A percentile compares a stretch with the other conserved stretches of the same genome.
Conservation (phyloP, 202 grass and related monocot genomes). For the Digitaria exilis region DNA sequence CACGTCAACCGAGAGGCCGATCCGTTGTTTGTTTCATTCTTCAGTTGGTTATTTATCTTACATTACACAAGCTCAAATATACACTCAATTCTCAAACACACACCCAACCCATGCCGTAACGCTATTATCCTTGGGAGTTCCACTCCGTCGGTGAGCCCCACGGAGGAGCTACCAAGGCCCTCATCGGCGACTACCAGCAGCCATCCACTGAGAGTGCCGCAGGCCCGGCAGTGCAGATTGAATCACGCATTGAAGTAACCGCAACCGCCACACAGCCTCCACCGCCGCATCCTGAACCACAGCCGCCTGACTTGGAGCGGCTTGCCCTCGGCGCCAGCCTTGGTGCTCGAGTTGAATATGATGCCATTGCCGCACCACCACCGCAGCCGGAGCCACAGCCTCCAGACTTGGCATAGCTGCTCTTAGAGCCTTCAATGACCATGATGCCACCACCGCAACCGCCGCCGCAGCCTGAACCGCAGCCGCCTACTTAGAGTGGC, state of each 20-base stretch:
- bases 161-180: neutral
- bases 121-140: neutral
- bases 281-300: neutral
- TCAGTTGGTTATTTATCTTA: neutral
- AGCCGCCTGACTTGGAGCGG: neutral
- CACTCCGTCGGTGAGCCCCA: too few species aligned
- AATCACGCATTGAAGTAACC: neutral
- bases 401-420: neutral
- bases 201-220: too few species aligned
- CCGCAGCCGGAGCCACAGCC: conserved; percentile 16
- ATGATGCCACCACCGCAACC: neutral
- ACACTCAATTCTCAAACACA: neutral
- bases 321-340: conserved; percentile 1
- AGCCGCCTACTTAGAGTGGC: neutral
- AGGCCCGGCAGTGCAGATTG: neutral
- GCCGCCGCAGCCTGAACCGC: neutral
- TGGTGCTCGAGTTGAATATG: neutral
- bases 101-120: neutral
- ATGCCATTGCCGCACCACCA: neutral
- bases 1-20: too few species aligned
- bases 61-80: too few species aligned
- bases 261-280: neutral
- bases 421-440: neutral
- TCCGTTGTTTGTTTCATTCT: neutral
- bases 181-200: neutral